Percentiles rank a stretch among this genome's conserved stretches.
These are phyloP conservation scores for Lactuca saligna DNA, from an alignment of 129 eudicot species.

Conservation along the genomic window DNA sequence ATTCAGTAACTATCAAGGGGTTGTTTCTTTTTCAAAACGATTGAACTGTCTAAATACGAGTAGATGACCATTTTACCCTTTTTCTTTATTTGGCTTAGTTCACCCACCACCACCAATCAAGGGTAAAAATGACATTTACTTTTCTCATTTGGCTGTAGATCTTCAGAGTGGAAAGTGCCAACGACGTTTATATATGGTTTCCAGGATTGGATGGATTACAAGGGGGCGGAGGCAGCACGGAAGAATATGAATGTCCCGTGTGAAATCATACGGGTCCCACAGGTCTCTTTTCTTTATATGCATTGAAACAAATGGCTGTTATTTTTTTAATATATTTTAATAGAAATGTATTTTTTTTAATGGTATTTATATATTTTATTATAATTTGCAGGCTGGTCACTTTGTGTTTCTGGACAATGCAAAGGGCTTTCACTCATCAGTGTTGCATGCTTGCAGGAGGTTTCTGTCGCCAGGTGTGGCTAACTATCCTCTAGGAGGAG, in stretches of 20 bases:
- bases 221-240: slow-evolving; percentile 92
- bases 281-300: slow-evolving; percentile 43
- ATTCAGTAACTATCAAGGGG: no score
- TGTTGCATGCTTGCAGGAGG: slow-evolving; percentile 63
- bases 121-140: slow-evolving; percentile 1
- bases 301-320: not conserved
- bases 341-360: no score
- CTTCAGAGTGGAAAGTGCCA: slow-evolving; percentile 92
- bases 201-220: slow-evolving; percentile 90
- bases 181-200: slow-evolving; percentile 86
- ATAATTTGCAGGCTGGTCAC: slow-evolving; percentile 65
- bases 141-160: slow-evolving; percentile 47
- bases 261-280: slow-evolving; percentile 89
- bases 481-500: slow-evolving; percentile 55
- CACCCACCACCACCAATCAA: not conserved
- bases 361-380: no score
- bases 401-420: slow-evolving; percentile 78
- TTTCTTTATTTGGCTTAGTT: no score
- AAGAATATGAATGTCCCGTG: slow-evolving; percentile 83
- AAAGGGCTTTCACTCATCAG: slow-evolving; percentile 74
- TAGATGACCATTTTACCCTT: not conserved
- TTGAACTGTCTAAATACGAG: no score
- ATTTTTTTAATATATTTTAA: no score
- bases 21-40: no score
- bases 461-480: slow-evolving; percentile 47